Conservation (phyloP, 2,329 filamentous ascomycete genomes). For the Sporothrix pseudoabietina region DNA sequence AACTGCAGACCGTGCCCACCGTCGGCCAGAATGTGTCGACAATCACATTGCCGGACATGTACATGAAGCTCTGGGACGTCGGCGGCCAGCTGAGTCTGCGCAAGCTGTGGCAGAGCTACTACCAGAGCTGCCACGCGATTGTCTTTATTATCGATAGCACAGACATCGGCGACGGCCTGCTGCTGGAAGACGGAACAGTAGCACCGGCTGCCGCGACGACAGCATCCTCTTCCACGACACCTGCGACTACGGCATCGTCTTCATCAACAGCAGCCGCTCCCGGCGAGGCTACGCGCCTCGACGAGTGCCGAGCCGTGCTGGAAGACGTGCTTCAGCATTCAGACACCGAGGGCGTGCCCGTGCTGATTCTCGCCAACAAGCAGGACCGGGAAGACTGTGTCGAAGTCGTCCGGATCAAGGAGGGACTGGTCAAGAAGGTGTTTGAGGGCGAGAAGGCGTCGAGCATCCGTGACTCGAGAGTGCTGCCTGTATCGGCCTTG, state of each 20-base stretch:
- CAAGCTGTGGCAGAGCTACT: slow-evolving; percentile 94
- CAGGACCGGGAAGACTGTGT: slow-evolving; percentile 97
- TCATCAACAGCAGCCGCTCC: background rate
- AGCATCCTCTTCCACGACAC: background rate
- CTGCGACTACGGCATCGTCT: background rate
- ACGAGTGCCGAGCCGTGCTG: slow-evolving; percentile 86
- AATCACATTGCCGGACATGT: slow-evolving; percentile 88
- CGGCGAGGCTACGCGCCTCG: slow-evolving; percentile 61
- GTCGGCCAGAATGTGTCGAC: slow-evolving; percentile 97
- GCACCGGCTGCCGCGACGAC: background rate
- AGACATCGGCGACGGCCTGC: slow-evolving; percentile 81
- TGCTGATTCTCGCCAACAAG: slow-evolving; percentile 94
- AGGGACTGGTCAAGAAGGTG: slow-evolving; percentile 91
- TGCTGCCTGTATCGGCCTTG: slow-evolving; percentile 88
- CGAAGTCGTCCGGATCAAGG: slow-evolving; percentile 96
- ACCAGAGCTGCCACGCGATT: slow-evolving; percentile 89
- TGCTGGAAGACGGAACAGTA: slow-evolving; percentile 2
- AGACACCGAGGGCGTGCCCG: slow-evolving; percentile 86
- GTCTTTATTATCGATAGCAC: slow-evolving; percentile 97
- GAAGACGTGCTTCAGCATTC: slow-evolving; percentile 86
- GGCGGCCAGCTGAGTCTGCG: slow-evolving; percentile 89
- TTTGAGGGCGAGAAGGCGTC: slow-evolving; percentile 91
- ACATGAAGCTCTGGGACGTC: slow-evolving; percentile 98
- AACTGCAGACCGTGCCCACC: slow-evolving; percentile 86
- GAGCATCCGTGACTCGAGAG: slow-evolving; percentile 84